Percentiles rank a stretch among this genome's conserved stretches.
Evolutionary conservation across 371 early-diverging fungal genomes (phyloP).

Genomic region (Cokeromyces recurvatus): DNA sequence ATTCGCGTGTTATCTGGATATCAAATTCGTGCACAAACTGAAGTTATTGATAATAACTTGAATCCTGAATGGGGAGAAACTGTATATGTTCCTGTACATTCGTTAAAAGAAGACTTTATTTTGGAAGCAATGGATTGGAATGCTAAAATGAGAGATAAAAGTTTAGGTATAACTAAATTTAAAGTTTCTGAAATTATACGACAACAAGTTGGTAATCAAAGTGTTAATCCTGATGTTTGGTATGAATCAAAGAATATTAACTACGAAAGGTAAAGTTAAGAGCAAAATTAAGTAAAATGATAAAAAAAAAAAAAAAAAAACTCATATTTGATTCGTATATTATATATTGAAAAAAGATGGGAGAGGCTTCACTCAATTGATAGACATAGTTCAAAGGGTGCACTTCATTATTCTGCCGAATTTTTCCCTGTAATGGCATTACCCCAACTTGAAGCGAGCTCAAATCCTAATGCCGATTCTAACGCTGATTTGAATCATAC

Average conservation of each 20-base stretch:
- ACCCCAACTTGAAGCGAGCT: slow-evolving; percentile 12
- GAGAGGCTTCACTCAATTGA: slow-evolving; percentile 56
- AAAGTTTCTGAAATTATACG: slow-evolving; percentile 44
- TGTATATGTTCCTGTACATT: slow-evolving; percentile 65
- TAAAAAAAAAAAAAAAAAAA: too few species aligned
- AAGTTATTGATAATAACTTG: slow-evolving; percentile 67
- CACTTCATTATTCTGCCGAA: slow-evolving; percentile 59
- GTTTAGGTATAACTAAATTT: slow-evolving; percentile 58
- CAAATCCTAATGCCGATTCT: neutral
- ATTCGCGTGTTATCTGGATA: slow-evolving; percentile 60
- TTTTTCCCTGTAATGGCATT: slow-evolving; percentile 63
- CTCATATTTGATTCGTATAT: too few species aligned
- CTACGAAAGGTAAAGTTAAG: slow-evolving; percentile 36
- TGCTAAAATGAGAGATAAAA: slow-evolving; percentile 56
- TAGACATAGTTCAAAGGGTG: slow-evolving; percentile 54
- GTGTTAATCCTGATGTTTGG: slow-evolving; percentile 34
- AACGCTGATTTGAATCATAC: neutral
- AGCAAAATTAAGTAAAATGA: too few species aligned
- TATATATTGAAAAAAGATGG: too few species aligned
- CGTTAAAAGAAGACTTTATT: slow-evolving; percentile 61
- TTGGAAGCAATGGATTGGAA: slow-evolving; percentile 82
- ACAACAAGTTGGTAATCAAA: slow-evolving; percentile 35
- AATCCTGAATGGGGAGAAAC: slow-evolving; percentile 89
- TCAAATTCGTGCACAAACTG: slow-evolving; percentile 62
- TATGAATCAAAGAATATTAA: slow-evolving; percentile 28